A percentile compares a stretch with the other conserved stretches of the same genome.
Evolutionary conservation across 139 green algal genomes (phyloP).

Genomic region (Haematococcus sp.): DNA sequence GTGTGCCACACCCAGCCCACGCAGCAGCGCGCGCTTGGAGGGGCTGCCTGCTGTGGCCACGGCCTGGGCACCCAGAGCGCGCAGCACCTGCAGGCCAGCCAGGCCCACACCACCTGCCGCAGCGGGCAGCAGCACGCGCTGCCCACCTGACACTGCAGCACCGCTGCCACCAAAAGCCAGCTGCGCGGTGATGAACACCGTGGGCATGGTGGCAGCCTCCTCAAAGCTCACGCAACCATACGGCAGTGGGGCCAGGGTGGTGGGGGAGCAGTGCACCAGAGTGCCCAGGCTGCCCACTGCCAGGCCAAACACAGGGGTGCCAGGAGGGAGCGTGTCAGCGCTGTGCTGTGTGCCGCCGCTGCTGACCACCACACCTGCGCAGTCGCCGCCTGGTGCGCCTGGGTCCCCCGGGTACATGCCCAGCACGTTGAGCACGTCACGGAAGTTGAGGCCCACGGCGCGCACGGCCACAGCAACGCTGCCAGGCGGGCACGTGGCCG

Average conservation of each 20-base stretch:
- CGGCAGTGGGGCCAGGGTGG: slow-evolving; percentile 64
- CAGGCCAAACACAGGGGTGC: slow-evolving; percentile 76
- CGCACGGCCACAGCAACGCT: slow-evolving; percentile 59
- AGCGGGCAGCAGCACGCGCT: slow-evolving; percentile 69
- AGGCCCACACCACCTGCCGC: slow-evolving; percentile 78
- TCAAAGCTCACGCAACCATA: slow-evolving; percentile 59
- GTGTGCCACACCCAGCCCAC: slow-evolving; percentile 43
- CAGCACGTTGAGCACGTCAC: slow-evolving; percentile 76
- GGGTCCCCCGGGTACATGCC: slow-evolving; percentile 66
- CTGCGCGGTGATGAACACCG: slow-evolving; percentile 80
- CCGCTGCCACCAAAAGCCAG: slow-evolving; percentile 44
- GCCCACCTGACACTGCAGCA: slow-evolving; percentile 12
- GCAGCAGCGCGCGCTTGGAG: slow-evolving; percentile 71
- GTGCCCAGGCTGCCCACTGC: slow-evolving; percentile 70
- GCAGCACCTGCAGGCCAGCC: slow-evolving; percentile 63
- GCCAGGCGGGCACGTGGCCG: slow-evolving; percentile 1
- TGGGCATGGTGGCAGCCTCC: slow-evolving; percentile 71
- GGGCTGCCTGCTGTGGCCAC: slow-evolving; percentile 68
- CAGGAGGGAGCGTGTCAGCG: slow-evolving; percentile 15
- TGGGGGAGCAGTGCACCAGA: slow-evolving; percentile 43
- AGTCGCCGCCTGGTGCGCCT: slow-evolving; percentile 57
- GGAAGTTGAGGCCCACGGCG: slow-evolving; percentile 87
- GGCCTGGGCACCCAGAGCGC: slow-evolving; percentile 25
- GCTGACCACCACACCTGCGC: slow-evolving; percentile 59
- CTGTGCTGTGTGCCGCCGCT: slow-evolving; percentile 1